Evolutionary conservation across 495 filamentous ascomycete genomes (phyloP), one percentile per base, ranked within the genome.

Genomic region (Daldinia childiae): DNA sequence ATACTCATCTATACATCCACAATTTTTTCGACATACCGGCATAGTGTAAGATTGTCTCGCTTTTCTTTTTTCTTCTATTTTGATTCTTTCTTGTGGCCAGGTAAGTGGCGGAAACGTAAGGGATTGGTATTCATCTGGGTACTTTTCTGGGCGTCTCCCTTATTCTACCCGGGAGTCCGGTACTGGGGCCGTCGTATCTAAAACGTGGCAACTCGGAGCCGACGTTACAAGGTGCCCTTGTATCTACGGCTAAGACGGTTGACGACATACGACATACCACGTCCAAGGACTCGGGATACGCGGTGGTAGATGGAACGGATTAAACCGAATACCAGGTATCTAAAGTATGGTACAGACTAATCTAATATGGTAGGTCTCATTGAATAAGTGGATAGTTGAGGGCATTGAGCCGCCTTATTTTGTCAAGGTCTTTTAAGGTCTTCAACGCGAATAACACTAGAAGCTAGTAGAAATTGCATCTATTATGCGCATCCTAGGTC

Each of bases 261-360:
- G 24, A 52, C 15, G 19, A 17, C 59, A 55, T 68, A 52, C 9
- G 15, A 12, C 54, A 55, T 68, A 41, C 64, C 64, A 62, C 41
- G 64, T 21, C 64, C 64, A 68, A 68, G 64, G 64, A 24, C 36
- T 61, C 57, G 64, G 64, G 64, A 38, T n/a, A 52, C 21, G 48
- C 43, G 55, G 56, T 48, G 19, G 24, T 14, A 19, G 43, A 19
- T 32, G 9, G 19, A 11, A 41, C 56, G 43, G 45, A 45, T 43
- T 54, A 21, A 55, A 19, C 64, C 34, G 34, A 39, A 32, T 26
- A 52, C 26, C 27, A 56, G 27, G 29, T 43, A 8, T 15, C 19
- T 15, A 41, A 43, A 59, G 30, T 52, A 39, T 29, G 55, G 55
- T 24, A 66, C 43, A 38, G 63, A 41, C 45, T 51, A 66, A 59